These are phyloP conservation scores for Fraxinus excelsior DNA, from an alignment of 257 asterid genomes.

Conservation along the genomic window DNA sequence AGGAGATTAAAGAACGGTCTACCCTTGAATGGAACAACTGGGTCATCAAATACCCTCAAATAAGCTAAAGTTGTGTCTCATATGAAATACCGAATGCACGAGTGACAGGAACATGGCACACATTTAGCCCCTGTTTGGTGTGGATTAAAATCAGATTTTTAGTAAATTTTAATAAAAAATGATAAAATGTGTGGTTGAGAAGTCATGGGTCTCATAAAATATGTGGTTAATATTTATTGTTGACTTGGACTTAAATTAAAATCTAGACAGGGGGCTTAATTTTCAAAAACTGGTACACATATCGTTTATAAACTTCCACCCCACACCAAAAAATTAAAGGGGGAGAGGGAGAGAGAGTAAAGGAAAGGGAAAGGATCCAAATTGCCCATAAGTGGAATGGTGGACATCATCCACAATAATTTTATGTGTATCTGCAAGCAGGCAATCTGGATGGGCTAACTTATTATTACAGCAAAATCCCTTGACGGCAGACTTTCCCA, in stretches of 20 bases:
- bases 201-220: too few species aligned
- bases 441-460: neutral
- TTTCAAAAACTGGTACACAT: neutral
- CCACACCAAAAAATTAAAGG: neutral
- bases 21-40: neutral
- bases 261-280: neutral
- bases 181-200: too few species aligned
- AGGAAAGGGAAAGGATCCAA: neutral
- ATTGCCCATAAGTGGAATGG: neutral
- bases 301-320: neutral
- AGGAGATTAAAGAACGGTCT: constrained; percentile 6
- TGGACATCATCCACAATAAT: neutral
- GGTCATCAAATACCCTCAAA: neutral
- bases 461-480: constrained; percentile 13
- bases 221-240: too few species aligned
- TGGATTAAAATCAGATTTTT: too few species aligned
- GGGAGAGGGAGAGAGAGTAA: neutral
- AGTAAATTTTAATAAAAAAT: too few species aligned
- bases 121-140: neutral
- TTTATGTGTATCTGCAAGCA: neutral
- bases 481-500: neutral
- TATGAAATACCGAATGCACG: neutral
- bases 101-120: neutral
- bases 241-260: too few species aligned
- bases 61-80: neutral